A percentile compares a stretch with the other conserved stretches of the same genome.
phyloP scores from a whole-genome alignment of 2,329 filamentous ascomycete genomes.

The Penicillium thymicola region DNA sequence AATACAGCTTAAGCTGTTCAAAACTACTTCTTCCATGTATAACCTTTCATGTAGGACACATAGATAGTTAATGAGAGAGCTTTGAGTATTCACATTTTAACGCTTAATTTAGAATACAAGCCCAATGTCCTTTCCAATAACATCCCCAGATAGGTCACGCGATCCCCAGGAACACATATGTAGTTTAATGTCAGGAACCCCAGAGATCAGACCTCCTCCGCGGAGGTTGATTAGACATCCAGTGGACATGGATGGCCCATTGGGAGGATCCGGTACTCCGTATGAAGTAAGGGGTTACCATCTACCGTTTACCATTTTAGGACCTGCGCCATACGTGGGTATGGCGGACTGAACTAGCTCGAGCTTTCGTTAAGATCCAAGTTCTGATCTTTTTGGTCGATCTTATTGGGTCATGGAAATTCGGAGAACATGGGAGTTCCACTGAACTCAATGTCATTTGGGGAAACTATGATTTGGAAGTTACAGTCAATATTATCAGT shows the following conservation, averaged over 20 bases:
- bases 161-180: background rate
- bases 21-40: too few relatives aligned
- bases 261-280: too few relatives aligned
- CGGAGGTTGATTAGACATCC: background rate
- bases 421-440: slow-evolving; percentile 6
- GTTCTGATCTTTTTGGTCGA: slow-evolving; percentile 6
- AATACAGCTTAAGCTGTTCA: too few relatives aligned
- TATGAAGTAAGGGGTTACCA: background rate
- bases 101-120: background rate
- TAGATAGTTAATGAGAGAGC: background rate
- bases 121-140: background rate
- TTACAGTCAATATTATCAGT: background rate
- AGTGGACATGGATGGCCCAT: slow-evolving; percentile 1
- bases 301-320: background rate
- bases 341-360: slow-evolving; percentile 1
- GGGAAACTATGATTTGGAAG: background rate
- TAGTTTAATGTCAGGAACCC: background rate
- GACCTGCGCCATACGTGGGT: background rate
- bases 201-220: background rate
- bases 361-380: slow-evolving; percentile 2
- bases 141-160: background rate
- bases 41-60: background rate
- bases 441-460: slow-evolving; percentile 8
- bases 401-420: slow-evolving; percentile 7
- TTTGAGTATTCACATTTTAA: background rate